Conservation (phyloP, 202 grass and related monocot species). For the Digitaria exilis region DNA sequence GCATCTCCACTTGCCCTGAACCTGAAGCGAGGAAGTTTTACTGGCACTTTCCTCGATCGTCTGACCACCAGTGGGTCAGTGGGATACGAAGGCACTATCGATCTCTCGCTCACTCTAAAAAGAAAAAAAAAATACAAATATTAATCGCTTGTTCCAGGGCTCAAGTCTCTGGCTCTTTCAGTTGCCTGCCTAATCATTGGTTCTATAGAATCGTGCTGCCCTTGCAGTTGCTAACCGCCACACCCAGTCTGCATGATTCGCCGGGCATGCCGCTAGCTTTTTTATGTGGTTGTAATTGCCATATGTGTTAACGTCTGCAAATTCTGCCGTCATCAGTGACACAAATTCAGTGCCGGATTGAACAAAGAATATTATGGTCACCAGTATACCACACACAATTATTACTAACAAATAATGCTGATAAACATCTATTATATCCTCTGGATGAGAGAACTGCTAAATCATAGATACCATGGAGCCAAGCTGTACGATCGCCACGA, state of each 20-base stretch:
- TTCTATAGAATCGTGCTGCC: not conserved
- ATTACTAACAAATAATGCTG: not conserved
- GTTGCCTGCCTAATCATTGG: constrained; percentile 14
- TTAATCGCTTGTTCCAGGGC: not conserved
- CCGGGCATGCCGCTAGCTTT: not conserved
- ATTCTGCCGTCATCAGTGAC: constrained; percentile 34
- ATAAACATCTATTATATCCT: not conserved
- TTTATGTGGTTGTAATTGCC: not conserved
- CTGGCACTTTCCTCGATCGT: not conserved
- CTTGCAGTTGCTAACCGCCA: not conserved
- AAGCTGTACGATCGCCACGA: not conserved
- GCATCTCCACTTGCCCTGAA: not conserved
- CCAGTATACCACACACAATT: not conserved
- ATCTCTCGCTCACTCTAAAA: too few species aligned
- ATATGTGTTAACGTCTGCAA: not conserved
- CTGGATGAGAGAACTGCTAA: not conserved
- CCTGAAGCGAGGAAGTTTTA: not conserved
- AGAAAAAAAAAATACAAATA: too few species aligned
- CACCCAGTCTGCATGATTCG: not conserved
- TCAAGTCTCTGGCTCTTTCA: not conserved
- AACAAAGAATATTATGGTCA: not conserved
- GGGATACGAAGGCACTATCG: not conserved
- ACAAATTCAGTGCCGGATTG: constrained; percentile 9
- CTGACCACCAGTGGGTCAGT: not conserved
- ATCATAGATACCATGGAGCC: not conserved